Base-by-base conservation (phyloP, 306 rosid genomes). In the Arachis stenosperma region DNA sequence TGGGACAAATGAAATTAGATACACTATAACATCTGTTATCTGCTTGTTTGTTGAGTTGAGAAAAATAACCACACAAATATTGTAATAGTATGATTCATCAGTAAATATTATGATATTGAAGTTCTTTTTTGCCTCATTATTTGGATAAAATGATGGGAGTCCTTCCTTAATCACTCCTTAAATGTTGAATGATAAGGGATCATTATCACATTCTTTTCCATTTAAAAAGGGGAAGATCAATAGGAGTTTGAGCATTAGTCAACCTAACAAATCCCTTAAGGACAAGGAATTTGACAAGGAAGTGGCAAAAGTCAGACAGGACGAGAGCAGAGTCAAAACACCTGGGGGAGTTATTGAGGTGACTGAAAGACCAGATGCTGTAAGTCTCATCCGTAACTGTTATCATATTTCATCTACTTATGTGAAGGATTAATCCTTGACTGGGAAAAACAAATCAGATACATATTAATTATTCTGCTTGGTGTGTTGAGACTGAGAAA, bases 351-450 rank as follows among this genome's bases (percentile, higher is more conserved):
- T 79, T 62, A 52, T 55, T 9, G 81, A 75, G 73, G 81, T 85
- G 66, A 70, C 70, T 14, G 66, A 60, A 74, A 85, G 83, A 61
- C 92, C 92, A 22, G 55, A 73, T 61, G 76, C 79, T 61, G 89
- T 87, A 83, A 83, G 89, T 78, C 39, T 78, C 51, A n/a, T 30
- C 48, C 65, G 33, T 61, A 30, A 27, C 13, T 8, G 29, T 22
- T 22, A 11, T 55, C 53, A 27, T 58, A 43, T 60, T 74, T 40
- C 52, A 14, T 30, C 46, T 60, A 11, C 14, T 53, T n/a, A 59
- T 29, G 52, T 61, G 5, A 27, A 61, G 61, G 8, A 55, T 4
- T 71, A 9, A 46, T 58, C 27, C 33, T 57, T 58, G 33, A 72
- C 59, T 41, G 6, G 15, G 10, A 41, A 33, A 64, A 61, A 54